Evolutionary conservation across 192 early-diverging fungal genomes (phyloP), one percentile per base, ranked within the genome.

Genomic region (Coemansia sp.): DNA sequence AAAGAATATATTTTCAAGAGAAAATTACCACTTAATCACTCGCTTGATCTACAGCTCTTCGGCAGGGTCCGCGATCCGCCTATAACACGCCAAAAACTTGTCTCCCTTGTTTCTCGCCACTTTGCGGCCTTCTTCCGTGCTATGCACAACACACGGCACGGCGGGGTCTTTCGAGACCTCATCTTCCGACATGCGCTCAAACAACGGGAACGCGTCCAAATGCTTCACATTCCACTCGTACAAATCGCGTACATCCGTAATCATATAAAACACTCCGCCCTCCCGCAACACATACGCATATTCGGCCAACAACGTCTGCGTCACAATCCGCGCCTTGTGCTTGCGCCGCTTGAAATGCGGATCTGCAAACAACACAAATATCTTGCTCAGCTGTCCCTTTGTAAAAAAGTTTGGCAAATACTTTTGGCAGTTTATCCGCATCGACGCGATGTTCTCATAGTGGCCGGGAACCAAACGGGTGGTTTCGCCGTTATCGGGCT

Each of bases 321-420:
- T 93, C 57, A 99, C 93, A 62, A 99, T 98, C 35, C 98, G 85
- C 0, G 94, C 94, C 84, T 98, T 97, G 84, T 98, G 95, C 77
- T 98, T 99, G 68, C 92, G 88, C 63, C 92, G 95, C 74, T 99
- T 99, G 77, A 99, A 99, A 69, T 99, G 96, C 27, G 98, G 98
- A 75, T 99, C 98, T 47, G 98, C 95, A 70, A 98, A 99, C 62
- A 99, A 84, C 73, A 99, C 93, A 67, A 99, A 99, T 57, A 98
- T 83, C 77, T 99, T 99, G 41, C 89, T 88, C 25, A 99, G 87
- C 87, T 97, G 94, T 25, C 86, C 91, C 83, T 96, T 95, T 68
- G 87, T 84, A 70, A 99, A 99, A 83, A 98, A 97, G 86, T 97
- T 98, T 54, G 94, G 94, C 74, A 93, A 70, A 71, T 95, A 99